Evolutionary conservation across 2,329 filamentous ascomycete species (phyloP).

Genomic region (Chrysoporthe puriensis): DNA sequence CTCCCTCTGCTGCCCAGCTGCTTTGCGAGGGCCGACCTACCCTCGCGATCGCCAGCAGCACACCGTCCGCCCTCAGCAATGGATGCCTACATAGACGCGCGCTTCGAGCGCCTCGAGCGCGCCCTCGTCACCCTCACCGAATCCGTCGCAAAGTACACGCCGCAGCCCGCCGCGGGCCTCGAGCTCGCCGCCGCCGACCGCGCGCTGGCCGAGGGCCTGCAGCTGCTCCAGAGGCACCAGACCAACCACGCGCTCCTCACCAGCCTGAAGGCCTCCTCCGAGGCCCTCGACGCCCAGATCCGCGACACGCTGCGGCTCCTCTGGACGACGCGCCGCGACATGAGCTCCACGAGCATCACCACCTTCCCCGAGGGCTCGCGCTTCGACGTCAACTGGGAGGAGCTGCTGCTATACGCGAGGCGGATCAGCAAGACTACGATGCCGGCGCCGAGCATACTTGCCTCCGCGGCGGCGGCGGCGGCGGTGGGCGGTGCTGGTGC

Average conservation of each 20-base stretch:
- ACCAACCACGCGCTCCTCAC: constrained; percentile 72
- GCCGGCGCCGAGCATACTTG: constrained; percentile 51
- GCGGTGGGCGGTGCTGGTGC: constrained; percentile 43
- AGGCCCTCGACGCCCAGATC: constrained; percentile 71
- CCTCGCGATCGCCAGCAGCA: background rate
- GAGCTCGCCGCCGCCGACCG: constrained; percentile 74
- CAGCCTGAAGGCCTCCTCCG: constrained; percentile 67
- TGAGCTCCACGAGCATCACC: constrained; percentile 65
- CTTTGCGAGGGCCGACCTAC: background rate
- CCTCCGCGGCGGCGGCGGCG: constrained; percentile 6
- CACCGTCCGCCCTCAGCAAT: constrained; percentile 43
- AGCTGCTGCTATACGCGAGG: constrained; percentile 77
- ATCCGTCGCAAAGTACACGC: constrained; percentile 82
- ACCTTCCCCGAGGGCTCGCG: constrained; percentile 54
- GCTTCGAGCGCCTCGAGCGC: constrained; percentile 69
- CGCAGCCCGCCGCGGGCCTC: constrained; percentile 66
- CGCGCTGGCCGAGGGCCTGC: constrained; percentile 67
- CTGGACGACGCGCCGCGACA: constrained; percentile 72
- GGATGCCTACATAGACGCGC: constrained; percentile 64
- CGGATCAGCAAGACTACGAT: constrained; percentile 81
- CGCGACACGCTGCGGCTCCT: constrained; percentile 71
- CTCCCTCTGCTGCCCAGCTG: background rate
- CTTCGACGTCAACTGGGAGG: constrained; percentile 67
- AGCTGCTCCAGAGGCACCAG: constrained; percentile 71
- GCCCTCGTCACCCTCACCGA: constrained; percentile 72